Percentiles rank a stretch among this genome's conserved stretches.
These are phyloP conservation scores for Xylaria sp. DNA, from an alignment of 2,329 filamentous ascomycete species.

Conservation along the genomic window DNA sequence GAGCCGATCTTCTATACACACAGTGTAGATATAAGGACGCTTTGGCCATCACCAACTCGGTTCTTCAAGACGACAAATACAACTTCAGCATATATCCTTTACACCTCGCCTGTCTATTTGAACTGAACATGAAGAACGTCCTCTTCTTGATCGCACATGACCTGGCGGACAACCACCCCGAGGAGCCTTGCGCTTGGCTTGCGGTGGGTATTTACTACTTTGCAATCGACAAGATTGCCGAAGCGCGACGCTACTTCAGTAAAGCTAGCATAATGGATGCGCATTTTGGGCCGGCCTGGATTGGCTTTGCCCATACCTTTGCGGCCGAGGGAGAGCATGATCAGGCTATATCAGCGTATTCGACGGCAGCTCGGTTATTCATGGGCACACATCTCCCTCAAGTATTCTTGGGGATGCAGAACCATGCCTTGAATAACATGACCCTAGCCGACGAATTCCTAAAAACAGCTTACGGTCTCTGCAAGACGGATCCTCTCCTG, in stretches of 20 bases:
- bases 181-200: constrained; percentile 87
- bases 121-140: constrained; percentile 79
- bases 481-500: constrained; percentile 78
- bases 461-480: constrained; percentile 78
- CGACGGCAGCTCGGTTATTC: constrained; percentile 87
- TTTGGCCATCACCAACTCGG: constrained; percentile 73
- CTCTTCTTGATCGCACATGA: constrained; percentile 91
- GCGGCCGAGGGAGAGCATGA: constrained; percentile 97
- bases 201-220: constrained; percentile 96
- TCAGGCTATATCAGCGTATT: constrained; percentile 96
- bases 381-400: constrained; percentile 96
- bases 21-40: constrained; percentile 91
- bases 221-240: constrained; percentile 79
- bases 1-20: constrained; percentile 87
- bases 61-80: constrained; percentile 79
- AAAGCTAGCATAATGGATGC: constrained; percentile 97
- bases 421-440: constrained; percentile 93
- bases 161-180: constrained; percentile 82
- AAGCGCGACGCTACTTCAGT: constrained; percentile 91
- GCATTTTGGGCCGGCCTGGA: constrained; percentile 96
- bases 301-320: constrained; percentile 97
- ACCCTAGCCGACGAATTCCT: constrained; percentile 90
- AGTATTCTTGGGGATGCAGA: constrained; percentile 96
- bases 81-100: constrained; percentile 86
- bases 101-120: constrained; percentile 84